A percentile compares a stretch with the other conserved stretches of the same genome.
phyloP scores from a whole-genome alignment of 257 asterid genomes.

The Striga asiatica region DNA sequence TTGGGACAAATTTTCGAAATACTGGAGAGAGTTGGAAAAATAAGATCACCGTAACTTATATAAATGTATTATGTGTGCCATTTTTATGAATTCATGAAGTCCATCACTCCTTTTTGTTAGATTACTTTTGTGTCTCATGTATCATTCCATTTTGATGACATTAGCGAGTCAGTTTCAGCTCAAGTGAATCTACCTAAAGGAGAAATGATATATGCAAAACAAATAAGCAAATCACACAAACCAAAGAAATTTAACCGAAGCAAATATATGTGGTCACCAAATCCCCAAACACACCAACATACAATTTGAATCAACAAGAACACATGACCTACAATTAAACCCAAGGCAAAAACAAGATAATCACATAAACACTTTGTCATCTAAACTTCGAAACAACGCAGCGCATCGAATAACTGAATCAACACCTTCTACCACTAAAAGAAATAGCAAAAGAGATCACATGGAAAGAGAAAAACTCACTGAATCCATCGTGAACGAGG shows the following conservation, averaged over 20 bases:
- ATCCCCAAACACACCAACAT: background rate
- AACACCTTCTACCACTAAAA: background rate
- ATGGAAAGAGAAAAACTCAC: slow-evolving; percentile 19
- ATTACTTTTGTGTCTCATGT: background rate
- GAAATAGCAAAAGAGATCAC: background rate
- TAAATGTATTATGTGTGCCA: too few species aligned
- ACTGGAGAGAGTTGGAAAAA: too few species aligned
- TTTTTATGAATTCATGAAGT: background rate
- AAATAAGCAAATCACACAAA: background rate
- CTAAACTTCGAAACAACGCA: slow-evolving; percentile 1
- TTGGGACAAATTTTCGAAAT: too few species aligned
- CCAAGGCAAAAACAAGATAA: background rate
- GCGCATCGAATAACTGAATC: slow-evolving; percentile 4
- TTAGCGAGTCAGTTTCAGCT: background rate
- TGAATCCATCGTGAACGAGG: slow-evolving; percentile 57
- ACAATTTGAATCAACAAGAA: background rate
- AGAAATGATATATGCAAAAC: background rate
- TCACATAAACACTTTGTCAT: background rate
- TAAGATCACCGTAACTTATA: too few species aligned
- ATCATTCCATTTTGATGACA: background rate
- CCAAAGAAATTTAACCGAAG: background rate
- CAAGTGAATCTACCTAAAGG: background rate
- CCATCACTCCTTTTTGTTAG: background rate
- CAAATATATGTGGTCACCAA: background rate
- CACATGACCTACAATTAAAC: background rate